Evolutionary conservation across 352 stramenopile species (phyloP), one percentile per base, ranked within the genome.

Genomic region (Globisporangium recalcitrans): DNA sequence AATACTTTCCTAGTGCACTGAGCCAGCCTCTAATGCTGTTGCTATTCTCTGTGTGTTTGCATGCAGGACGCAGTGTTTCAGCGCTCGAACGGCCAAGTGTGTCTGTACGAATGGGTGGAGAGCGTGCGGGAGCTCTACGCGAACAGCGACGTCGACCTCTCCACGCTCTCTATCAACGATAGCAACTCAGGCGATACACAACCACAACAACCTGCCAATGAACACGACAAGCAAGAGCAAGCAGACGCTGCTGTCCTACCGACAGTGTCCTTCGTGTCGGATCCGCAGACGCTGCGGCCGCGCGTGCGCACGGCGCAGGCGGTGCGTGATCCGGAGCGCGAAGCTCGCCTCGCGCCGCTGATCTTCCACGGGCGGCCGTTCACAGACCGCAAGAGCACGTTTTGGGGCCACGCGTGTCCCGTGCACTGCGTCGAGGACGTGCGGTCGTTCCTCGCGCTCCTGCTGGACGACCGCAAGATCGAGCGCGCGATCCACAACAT

Each of bases 71-170:
- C 62, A 29, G 88, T 91, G 26, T 91, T 87, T 57, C 66, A 88
- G 56, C 78, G 82, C 16, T 87, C 82, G 22, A 82, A 68, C n/a
- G 80, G 82, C 10, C 83, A 93, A 64, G 83, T 90, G 40, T 95
- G 86, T 70, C 73, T 95, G 0, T 95, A 95, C 61, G 83, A 95
- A 65, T 95, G 86, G 86, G 87, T 93, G 42, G 86, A 91, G 65
- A 77, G 80, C 65, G 82, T 91, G 24, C 82, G 83, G 14, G 86
- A 95, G 49, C 81, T 75, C 49, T 92, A 88, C 56, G 70, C 65
- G 9, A 78, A 75, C 53, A 76, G 65, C 56, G 75, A 84, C 49
- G 59, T 77, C 26, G 67, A 76, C 56, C 47, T 60, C 19, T 36
- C 66, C 13, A 14, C 21, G 8, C 60, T 61, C 29, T 57, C 52